phyloP scores from a whole-genome alignment of 352 stramenopile species.

The Albugo laibachii region DNA sequence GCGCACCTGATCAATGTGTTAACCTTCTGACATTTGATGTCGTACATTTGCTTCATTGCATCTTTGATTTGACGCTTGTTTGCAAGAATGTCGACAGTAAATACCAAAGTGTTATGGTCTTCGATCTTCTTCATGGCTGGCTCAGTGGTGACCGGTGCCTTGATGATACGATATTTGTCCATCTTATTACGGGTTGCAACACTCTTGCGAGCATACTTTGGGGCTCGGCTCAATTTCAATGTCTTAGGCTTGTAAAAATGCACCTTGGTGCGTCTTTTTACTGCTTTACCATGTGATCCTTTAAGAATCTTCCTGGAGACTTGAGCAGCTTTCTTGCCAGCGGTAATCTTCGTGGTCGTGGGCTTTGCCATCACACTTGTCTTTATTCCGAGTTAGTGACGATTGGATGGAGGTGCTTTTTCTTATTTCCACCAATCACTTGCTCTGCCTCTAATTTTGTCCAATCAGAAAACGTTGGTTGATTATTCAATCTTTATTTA shows the following conservation, averaged over 20 bases:
- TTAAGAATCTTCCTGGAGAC: conserved; percentile 91
- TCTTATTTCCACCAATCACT: conserved; percentile 9
- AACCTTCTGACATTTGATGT: conserved; percentile 98
- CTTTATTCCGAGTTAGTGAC: conserved; percentile 5
- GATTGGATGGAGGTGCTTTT: background rate
- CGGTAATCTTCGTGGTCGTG: conserved; percentile 57
- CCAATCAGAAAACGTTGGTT: background rate
- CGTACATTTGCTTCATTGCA: conserved; percentile 97
- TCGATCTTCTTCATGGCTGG: conserved; percentile 99
- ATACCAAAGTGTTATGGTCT: conserved; percentile 99
- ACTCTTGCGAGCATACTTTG: conserved; percentile 91
- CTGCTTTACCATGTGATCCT: conserved; percentile 93
- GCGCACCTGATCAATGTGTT: conserved; percentile 98
- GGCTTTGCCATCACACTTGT: conserved; percentile 30
- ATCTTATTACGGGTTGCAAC: conserved; percentile 88
- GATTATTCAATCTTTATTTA: background rate
- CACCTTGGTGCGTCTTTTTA: conserved; percentile 97
- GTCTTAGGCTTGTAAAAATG: conserved; percentile 99
- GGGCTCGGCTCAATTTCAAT: conserved; percentile 84
- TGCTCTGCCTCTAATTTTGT: background rate
- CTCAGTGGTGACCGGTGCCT: conserved; percentile 98
- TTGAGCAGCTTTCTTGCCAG: conserved; percentile 83
- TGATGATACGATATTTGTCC: conserved; percentile 99
- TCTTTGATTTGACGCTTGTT: conserved; percentile 99
- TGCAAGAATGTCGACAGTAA: conserved; percentile 97